phyloP scores from a whole-genome alignment of 129 eudicot species.

The Tanacetum coccineum region DNA sequence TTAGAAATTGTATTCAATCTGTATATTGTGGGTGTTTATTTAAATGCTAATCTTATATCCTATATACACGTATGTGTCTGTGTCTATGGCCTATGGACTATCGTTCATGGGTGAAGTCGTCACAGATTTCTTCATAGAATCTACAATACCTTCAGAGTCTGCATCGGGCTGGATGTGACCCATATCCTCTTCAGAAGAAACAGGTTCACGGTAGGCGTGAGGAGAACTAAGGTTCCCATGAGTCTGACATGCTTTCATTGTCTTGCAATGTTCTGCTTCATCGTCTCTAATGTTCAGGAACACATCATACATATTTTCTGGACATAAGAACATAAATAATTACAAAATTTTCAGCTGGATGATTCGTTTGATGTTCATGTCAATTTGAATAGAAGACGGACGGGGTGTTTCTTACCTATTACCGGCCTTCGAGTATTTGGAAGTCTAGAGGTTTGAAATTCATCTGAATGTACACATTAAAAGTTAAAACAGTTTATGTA shows the following conservation, averaged over 20 bases:
- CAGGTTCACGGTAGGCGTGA: conserved; percentile 35
- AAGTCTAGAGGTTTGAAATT: conserved; percentile 16
- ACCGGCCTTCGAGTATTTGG: conserved; percentile 88
- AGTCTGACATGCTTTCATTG: conserved; percentile 98
- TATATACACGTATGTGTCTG: background rate
- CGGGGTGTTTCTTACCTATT: conserved; percentile 42
- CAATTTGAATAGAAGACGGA: background rate
- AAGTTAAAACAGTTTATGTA: background rate
- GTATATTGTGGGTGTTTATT: background rate
- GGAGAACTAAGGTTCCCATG: conserved; percentile 93
- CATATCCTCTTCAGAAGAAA: conserved; percentile 47
- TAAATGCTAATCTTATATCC: background rate
- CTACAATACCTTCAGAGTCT: conserved; percentile 88
- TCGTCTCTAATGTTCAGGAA: conserved; percentile 94
- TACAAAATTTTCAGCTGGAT: background rate
- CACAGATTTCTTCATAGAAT: conserved; percentile 78
- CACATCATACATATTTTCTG: conserved; percentile 94
- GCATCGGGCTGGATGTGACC: conserved; percentile 38
- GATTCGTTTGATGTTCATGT: background rate
- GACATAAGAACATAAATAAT: background rate
- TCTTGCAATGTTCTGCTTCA: conserved; percentile 99
- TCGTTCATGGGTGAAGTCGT: conserved; percentile 26
- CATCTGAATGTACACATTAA: background rate
- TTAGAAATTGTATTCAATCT: conserved; percentile 14
- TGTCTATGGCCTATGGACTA: conserved; percentile 15